Evolutionary conservation across 768 basidiomycete species (phyloP).

Genomic region (Lactarius pseudohatsudake): DNA sequence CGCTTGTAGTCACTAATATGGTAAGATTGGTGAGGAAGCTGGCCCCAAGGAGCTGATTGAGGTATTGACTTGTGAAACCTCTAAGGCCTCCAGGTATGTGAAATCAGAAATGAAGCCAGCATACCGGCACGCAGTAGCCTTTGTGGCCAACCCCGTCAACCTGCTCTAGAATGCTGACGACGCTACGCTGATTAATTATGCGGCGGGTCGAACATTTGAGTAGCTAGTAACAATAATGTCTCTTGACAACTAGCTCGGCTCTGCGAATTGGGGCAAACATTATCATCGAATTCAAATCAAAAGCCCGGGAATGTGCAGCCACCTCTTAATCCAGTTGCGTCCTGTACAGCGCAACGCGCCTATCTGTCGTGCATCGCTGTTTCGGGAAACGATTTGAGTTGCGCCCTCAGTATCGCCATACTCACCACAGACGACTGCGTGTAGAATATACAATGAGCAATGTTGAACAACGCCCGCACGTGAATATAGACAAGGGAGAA

Average conservation of each 20-base stretch:
- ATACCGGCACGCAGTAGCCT: background rate
- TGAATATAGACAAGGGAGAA: constrained; percentile 12
- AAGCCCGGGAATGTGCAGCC: background rate
- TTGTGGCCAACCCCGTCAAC: background rate
- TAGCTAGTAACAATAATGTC: no score
- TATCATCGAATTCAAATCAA: constrained; percentile 15
- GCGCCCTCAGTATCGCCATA: background rate
- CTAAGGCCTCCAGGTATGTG: background rate
- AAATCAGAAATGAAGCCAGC: background rate
- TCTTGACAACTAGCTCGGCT: background rate
- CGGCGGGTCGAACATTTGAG: no score
- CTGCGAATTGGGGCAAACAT: background rate
- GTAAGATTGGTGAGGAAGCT: background rate
- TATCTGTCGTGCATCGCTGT: background rate
- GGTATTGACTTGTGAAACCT: constrained; percentile 10
- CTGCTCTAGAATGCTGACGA: constrained; percentile 8
- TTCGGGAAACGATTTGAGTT: background rate
- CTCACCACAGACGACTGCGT: background rate
- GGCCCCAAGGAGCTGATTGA: background rate
- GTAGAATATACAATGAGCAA: background rate
- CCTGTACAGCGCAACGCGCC: background rate
- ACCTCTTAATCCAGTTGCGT: background rate
- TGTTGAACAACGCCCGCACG: constrained; percentile 8
- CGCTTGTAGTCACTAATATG: background rate
- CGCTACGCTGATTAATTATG: constrained; percentile 16